These are phyloP conservation scores for Moringa oleifera DNA, from an alignment of 345 rosid species.

Conservation along the genomic window DNA sequence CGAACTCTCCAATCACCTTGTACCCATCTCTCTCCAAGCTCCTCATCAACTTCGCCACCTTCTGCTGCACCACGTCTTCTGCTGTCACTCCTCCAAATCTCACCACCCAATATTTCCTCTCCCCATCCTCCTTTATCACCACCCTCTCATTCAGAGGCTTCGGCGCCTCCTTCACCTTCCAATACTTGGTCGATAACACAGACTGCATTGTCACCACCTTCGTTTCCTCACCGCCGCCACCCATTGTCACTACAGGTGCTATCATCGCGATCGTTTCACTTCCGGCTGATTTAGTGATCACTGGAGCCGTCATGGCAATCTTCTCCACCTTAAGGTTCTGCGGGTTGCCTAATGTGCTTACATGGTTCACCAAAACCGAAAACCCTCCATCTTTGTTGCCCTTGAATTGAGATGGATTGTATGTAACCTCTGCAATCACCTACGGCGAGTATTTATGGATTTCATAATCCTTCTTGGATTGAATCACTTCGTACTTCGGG, in stretches of 20 bases:
- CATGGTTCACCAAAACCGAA: constrained; percentile 63
- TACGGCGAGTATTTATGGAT: constrained; percentile 64
- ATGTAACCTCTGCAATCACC: constrained; percentile 70
- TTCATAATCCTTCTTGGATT: constrained; percentile 54
- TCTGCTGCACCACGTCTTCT: constrained; percentile 62
- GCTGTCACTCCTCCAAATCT: constrained; percentile 60
- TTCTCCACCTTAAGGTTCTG: constrained; percentile 73
- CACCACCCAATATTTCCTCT: constrained; percentile 67
- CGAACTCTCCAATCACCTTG: constrained; percentile 51
- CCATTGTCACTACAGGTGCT: constrained; percentile 73
- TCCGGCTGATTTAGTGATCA: constrained; percentile 39
- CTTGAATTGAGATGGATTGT: constrained; percentile 56
- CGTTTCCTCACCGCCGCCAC: constrained; percentile 19
- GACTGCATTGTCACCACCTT: constrained; percentile 84
- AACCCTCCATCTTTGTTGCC: constrained; percentile 83
- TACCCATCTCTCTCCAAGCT: constrained; percentile 69
- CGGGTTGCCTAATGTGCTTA: constrained; percentile 75
- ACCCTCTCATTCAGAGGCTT: constrained; percentile 83
- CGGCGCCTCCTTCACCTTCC: constrained; percentile 78
- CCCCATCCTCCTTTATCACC: constrained; percentile 59
- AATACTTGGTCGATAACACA: constrained; percentile 59
- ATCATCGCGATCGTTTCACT: constrained; percentile 82
- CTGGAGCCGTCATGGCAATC: constrained; percentile 87
- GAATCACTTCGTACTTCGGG: constrained; percentile 50
- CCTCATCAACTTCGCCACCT: constrained; percentile 54